Evolutionary conservation across 2,329 filamentous ascomycete genomes (phyloP).

Genomic region (Dissoconium aciculare): DNA sequence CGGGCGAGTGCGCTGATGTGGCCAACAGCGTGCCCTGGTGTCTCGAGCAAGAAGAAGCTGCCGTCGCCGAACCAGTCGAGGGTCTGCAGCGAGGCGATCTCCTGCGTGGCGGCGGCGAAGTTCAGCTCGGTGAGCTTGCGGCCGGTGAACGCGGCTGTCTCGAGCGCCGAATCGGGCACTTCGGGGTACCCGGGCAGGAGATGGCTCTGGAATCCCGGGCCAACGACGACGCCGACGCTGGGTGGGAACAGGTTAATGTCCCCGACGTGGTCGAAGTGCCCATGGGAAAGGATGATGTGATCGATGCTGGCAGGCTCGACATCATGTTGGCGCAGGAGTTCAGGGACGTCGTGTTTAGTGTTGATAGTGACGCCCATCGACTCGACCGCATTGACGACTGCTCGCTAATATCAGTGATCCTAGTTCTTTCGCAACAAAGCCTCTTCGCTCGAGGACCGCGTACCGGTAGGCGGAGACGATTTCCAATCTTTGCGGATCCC

Average conservation of each 20-base stretch:
- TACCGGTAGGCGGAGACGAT: constrained; percentile 20
- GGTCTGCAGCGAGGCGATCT: constrained; percentile 31
- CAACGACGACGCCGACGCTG: constrained; percentile 35
- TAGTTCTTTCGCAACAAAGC: no score
- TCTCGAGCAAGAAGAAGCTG: constrained; percentile 39
- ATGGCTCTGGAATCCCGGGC: constrained; percentile 34
- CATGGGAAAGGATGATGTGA: constrained; percentile 24
- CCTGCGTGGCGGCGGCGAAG: constrained; percentile 19
- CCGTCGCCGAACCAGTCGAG: constrained; percentile 42
- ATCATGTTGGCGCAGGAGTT: constrained; percentile 12
- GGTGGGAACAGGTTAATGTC: constrained; percentile 34
- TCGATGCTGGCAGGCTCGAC: not conserved
- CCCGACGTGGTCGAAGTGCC: constrained; percentile 38
- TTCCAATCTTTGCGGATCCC: constrained; percentile 30
- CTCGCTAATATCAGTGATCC: no score
- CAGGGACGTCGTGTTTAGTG: constrained; percentile 12
- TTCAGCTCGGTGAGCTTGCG: constrained; percentile 24
- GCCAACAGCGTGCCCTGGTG: constrained; percentile 38
- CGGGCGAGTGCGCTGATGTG: constrained; percentile 37
- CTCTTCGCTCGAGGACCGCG: no score
- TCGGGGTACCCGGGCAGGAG: constrained; percentile 35
- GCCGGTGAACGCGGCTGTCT: constrained; percentile 8
- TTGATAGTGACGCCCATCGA: constrained; percentile 1
- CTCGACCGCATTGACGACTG: not conserved
- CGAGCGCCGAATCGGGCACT: constrained; percentile 7